These are phyloP conservation scores for Trichoderma lentiforme DNA, from an alignment of 2,329 filamentous ascomycete genomes.

Conservation along the genomic window DNA sequence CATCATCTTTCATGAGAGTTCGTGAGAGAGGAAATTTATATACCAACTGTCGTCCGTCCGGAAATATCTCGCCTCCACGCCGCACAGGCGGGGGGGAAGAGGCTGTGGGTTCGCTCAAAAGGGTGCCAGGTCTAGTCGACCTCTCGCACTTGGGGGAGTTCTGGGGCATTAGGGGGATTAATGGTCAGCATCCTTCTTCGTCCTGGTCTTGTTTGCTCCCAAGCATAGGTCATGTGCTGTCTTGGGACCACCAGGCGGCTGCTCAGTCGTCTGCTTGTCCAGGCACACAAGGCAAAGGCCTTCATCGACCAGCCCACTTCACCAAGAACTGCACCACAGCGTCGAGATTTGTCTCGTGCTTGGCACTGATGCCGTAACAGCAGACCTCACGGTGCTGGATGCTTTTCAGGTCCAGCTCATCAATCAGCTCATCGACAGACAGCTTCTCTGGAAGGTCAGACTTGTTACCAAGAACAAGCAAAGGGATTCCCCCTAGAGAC, in stretches of 20 bases:
- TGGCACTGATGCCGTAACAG: conserved; percentile 97
- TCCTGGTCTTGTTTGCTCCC: neutral
- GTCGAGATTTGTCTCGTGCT: conserved; percentile 97
- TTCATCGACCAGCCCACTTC: conserved; percentile 74
- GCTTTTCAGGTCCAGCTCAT: conserved; percentile 81
- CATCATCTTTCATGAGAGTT: conserved; percentile 28
- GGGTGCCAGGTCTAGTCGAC: conserved; percentile 10
- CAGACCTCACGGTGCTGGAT: conserved; percentile 92
- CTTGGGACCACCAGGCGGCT: conserved; percentile 16
- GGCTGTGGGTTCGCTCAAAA: neutral
- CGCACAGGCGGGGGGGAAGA: neutral
- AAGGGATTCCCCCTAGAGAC: conserved; percentile 81
- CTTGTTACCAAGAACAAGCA: conserved; percentile 95
- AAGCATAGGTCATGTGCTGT: neutral
- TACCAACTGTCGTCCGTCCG: conserved; percentile 26
- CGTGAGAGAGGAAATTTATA: conserved; percentile 37
- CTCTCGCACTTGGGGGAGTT: neutral
- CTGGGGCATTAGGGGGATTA: conserved; percentile 7
- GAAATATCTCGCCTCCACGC: conserved; percentile 1
- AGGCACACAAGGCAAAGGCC: neutral
- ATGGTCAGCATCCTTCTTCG: neutral
- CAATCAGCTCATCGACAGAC: conserved; percentile 92
- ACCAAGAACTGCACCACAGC: conserved; percentile 96
- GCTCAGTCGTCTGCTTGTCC: neutral
- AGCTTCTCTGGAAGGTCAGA: conserved; percentile 89